These are phyloP conservation scores for Ceratocystis cacaofunesta DNA, from an alignment of 2,329 filamentous ascomycete species.

Conservation along the genomic window DNA sequence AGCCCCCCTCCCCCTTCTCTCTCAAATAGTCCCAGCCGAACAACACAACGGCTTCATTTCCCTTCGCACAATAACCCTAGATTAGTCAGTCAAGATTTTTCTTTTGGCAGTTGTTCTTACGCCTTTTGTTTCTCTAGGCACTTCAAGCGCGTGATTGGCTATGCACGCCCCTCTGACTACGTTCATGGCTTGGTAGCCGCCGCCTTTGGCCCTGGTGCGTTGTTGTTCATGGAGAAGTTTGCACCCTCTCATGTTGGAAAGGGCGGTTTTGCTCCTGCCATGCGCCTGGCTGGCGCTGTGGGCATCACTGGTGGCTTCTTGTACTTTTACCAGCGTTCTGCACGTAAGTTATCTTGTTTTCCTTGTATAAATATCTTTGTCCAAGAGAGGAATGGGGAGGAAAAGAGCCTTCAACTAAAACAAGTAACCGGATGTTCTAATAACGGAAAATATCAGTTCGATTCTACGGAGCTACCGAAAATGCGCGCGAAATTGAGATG, in stretches of 20 bases:
- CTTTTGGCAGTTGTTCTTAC: no score
- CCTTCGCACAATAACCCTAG: no score
- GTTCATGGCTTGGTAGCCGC: conserved; percentile 51
- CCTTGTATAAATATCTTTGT: not conserved
- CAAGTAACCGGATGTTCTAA: not conserved
- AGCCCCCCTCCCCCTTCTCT: not conserved
- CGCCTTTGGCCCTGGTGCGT: conserved; percentile 55
- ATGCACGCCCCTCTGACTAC: conserved; percentile 79
- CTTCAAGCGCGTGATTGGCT: conserved; percentile 75
- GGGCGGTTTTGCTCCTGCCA: conserved; percentile 65
- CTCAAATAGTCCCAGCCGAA: not conserved
- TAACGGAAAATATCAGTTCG: conserved; percentile 45
- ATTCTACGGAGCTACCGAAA: conserved; percentile 92
- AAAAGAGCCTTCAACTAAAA: not conserved
- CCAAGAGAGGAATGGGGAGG: not conserved
- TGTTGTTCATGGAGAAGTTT: conserved; percentile 68
- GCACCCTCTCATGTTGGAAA: conserved; percentile 73
- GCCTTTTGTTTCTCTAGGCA: conserved; percentile 42
- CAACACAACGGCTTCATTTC: not conserved
- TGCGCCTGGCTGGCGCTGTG: conserved; percentile 63
- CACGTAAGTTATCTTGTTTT: conserved; percentile 41
- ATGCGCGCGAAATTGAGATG: conserved; percentile 79
- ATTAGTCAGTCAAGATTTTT: no score
- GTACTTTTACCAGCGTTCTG: conserved; percentile 70
- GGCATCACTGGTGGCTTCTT: conserved; percentile 67